Evolutionary conservation across 352 stramenopile genomes (phyloP), one percentile per base, ranked within the genome.

Genomic region (Globisporangium megalacanthum): DNA sequence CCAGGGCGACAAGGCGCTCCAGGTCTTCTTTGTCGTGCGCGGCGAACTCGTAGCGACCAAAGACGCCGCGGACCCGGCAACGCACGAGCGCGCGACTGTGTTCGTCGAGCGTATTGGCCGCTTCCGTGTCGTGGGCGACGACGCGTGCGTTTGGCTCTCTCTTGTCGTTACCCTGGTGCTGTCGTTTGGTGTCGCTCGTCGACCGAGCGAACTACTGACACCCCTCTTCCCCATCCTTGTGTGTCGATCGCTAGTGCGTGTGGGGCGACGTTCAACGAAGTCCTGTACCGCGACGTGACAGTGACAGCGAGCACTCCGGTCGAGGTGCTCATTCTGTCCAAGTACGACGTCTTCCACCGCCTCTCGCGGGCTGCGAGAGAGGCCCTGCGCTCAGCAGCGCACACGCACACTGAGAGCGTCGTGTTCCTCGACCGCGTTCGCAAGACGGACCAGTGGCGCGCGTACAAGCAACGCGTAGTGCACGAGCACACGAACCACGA

Each of bases 291-390:
- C 39, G 74, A 86, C 52, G 71, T 88, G 39, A 86, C 77, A 0
- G 69, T 83, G 8, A 87, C 72, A 5, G 75, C 81, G 19, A 88
- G 53, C 49, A 92, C 81, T 11, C 81, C 81, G 0, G 77, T 92
- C 0, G 77, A 92, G 37, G 62, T 88, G 15, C 62, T 92, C 13
- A 51, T 88, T 11, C 69, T 92, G 0, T 87, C 81, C 31, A 92
- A 92, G 54, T 88, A 92, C 57, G 81, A 92, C 50, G 78, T 89
- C 1, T 92, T 88, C 48, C 78, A 92, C 58, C 79, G 81, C 0
- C 52, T 92, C 1, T 87, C 81, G 1, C 69, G 71, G 0, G 66
- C 73, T 0, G 77, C 76, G 31, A 61, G 81, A 7, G 79, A 92
- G 56, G 85, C 70, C 0, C 56, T 89, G 2, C 73, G 77, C 6